Base-by-base conservation (phyloP, 192 early-diverging fungal species). In the Gorgonomyces haynaldii region DNA sequence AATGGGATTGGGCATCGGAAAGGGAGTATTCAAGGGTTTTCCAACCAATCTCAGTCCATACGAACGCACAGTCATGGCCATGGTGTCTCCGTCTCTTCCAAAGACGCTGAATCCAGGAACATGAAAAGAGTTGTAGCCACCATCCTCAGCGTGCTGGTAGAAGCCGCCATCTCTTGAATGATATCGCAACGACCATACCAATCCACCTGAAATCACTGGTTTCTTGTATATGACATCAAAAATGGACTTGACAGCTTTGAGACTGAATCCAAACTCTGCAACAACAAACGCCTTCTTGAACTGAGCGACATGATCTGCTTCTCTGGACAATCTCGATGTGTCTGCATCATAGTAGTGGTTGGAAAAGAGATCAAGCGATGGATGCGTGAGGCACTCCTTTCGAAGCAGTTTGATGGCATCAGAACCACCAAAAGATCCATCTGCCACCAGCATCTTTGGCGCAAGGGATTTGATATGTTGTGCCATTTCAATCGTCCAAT, bases 121-220 rank as follows among this genome's bases (percentile, higher is more conserved):
- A 36, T 62, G 60, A 34, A 50, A 62, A 22, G 54, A 37, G 12
- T 10, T 47, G 34, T 40, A 63, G 20, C 61, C 61, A 41, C 27
- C 26, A 9, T 53, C 24, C 28, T 64, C 62, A 10, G 16, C 19
- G 47, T 64, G 62, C 13, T 40, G 37, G 36, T 59, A 69, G 42
- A 62, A 66, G 26, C 70, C 70, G 6, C 64, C 71, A n/a, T 53
- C 32, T 26, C 57, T 17, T 4, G 57, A 46, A 26, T 56, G 58
- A 46, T 44, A 69, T 23, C 70, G 42, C 22, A 74, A 40, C 23
- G 43, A 51, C 72, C 72, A 74, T 9, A 67, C 40, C 35, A 74
- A 31, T 1, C 56, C 45, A 4, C 72, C 72, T 3, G 58, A 19
- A 20, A 56, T 39, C 24, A 30, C 22, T 1, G 17, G 9, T 30